These are phyloP conservation scores for Sequoiadendron giganteum DNA, from an alignment of 75 land plant species.

Conservation along the genomic window DNA sequence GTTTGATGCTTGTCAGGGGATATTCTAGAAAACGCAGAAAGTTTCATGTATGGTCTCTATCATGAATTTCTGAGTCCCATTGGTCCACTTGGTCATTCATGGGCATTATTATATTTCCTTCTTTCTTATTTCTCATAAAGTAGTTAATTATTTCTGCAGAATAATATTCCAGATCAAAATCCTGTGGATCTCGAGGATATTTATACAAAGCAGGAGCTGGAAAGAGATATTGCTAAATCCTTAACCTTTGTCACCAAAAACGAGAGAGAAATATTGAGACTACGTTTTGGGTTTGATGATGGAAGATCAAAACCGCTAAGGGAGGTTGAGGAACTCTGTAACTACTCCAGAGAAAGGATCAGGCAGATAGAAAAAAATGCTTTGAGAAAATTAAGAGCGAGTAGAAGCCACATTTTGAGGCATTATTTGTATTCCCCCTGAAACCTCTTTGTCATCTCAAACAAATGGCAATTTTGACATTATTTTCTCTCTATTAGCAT, in stretches of 20 bases:
- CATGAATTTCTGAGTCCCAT: conserved; percentile 20
- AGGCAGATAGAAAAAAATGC: conserved; percentile 63
- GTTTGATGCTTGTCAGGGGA: conserved; percentile 37
- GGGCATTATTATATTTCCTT: neutral
- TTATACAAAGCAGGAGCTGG: conserved; percentile 42
- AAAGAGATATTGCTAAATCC: conserved; percentile 37
- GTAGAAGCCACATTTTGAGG: conserved; percentile 26
- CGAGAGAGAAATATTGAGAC: conserved; percentile 58
- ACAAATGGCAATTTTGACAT: neutral
- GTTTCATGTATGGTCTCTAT: conserved; percentile 7
- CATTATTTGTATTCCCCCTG: conserved; percentile 23
- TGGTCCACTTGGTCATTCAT: neutral
- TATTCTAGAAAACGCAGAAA: conserved; percentile 26
- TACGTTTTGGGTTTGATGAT: conserved; percentile 67
- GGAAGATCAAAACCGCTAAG: conserved; percentile 49
- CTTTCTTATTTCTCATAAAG: neutral
- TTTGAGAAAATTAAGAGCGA: conserved; percentile 46
- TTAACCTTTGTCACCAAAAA: conserved; percentile 42
- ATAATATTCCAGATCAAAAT: conserved; percentile 47
- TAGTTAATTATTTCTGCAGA: conserved; percentile 37
- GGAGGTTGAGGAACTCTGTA: conserved; percentile 56
- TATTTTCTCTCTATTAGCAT: neutral
- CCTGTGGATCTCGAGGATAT: conserved; percentile 37
- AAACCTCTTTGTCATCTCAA: neutral
- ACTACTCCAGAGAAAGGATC: conserved; percentile 72